Base-by-base conservation (phyloP, 495 filamentous ascomycete species). In the Podospora appendiculata region DNA sequence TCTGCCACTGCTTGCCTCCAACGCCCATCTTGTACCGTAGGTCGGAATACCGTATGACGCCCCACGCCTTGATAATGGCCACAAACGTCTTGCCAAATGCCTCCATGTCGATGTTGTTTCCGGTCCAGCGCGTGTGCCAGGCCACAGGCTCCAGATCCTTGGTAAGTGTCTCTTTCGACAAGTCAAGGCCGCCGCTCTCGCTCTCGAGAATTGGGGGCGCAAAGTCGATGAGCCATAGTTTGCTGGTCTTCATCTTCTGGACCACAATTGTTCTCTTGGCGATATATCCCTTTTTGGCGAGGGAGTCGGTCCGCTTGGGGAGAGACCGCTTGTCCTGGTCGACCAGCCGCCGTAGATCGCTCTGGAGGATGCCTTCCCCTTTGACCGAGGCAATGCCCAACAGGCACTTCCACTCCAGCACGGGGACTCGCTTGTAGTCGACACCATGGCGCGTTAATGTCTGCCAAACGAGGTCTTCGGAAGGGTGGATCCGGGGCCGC, bases 291-390 rank as follows among this genome's bases (percentile, higher is more conserved):
- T 86, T 87, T 50, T 75, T 73, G 17, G 79, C 79, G 16, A 96
- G 76, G 1, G 75, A 69, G 55, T 90, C 85, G 1, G 91, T 96
- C 40, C 92, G 77, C 46, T 81, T 81, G 11, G 91, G 89, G 6
- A 95, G 80, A 2, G 91, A 96, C 41, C 89, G 79, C 62, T 94
- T 94, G 65, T 96, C 89, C 68, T 96, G 91, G 16, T 86, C 84
- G 54, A 87, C 89, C 8, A 86, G 62, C 33, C 71, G 77, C 17
- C 84, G 80, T n/a, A 96, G 72, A 16, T 91, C 83, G 8, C 85
- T 81, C 67, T 96, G 92, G 1, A 85, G 68, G 39, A 96, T 87
- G 12, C 91, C 91, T 17, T 80, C 68, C 35, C 76, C 71, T 50
- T 84, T 80, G 50, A 71, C 74, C 3, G 84, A 79, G n/a, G 86